Conservation (phyloP, 441 rosid species). For the Biscutella laevigata region DNA sequence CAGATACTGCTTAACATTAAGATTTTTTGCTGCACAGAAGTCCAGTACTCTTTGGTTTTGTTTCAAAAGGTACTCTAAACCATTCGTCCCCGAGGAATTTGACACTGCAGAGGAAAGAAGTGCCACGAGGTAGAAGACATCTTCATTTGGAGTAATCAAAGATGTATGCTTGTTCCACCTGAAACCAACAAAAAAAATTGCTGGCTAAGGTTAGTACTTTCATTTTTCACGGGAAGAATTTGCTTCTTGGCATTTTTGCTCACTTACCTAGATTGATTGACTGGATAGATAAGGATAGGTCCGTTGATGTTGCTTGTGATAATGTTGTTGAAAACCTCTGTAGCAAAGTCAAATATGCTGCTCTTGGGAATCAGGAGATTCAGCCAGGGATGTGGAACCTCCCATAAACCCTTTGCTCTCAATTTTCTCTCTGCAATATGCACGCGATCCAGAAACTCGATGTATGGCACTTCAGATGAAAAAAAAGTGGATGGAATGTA, state of each 20-base stretch:
- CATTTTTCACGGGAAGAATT: not conserved
- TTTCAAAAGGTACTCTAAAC: slow-evolving; percentile 44
- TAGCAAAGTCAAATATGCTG: slow-evolving; percentile 47
- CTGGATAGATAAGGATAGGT: slow-evolving; percentile 78
- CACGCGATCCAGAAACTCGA: slow-evolving; percentile 74
- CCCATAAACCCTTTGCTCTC: slow-evolving; percentile 72
- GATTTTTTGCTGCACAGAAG: slow-evolving; percentile 35
- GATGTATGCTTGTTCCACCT: slow-evolving; percentile 80
- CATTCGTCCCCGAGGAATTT: slow-evolving; percentile 40
- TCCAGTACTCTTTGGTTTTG: slow-evolving; percentile 51
- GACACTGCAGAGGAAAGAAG: slow-evolving; percentile 68
- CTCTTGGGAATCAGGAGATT: slow-evolving; percentile 70
- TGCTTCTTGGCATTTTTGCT: not conserved
- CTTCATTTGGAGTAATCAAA: slow-evolving; percentile 62
- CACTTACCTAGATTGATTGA: slow-evolving; percentile 62
- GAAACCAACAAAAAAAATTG: slow-evolving; percentile 29
- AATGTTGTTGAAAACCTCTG: slow-evolving; percentile 57
- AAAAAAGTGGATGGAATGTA: slow-evolving; percentile 64
- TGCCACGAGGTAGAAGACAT: slow-evolving; percentile 60
- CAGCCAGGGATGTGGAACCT: slow-evolving; percentile 92
- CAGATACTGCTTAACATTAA: slow-evolving; percentile 61
- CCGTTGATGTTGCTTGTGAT: slow-evolving; percentile 57
- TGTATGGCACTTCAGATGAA: slow-evolving; percentile 53
- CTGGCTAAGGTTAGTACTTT: not conserved
- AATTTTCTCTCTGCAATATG: slow-evolving; percentile 60